These are phyloP conservation scores for Thielaviopsis populi DNA, from an alignment of 2,329 filamentous ascomycete genomes.

Conservation along the genomic window DNA sequence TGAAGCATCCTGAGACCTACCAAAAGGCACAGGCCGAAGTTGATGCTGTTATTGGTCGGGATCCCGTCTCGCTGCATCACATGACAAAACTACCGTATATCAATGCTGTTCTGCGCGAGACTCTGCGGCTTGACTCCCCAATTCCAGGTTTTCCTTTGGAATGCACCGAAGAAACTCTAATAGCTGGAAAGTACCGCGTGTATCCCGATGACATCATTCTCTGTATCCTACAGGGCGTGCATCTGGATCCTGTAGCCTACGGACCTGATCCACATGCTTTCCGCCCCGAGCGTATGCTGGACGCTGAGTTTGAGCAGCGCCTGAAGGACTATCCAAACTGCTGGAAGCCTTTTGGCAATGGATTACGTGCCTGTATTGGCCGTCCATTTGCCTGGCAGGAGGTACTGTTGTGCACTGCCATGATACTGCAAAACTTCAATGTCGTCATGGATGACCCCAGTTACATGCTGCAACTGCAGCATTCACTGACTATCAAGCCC, in stretches of 20 bases:
- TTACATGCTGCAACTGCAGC: conserved; percentile 41
- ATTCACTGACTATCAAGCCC: conserved; percentile 47
- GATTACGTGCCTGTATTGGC: conserved; percentile 55
- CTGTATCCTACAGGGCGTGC: conserved; percentile 37
- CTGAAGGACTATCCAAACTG: conserved; percentile 45
- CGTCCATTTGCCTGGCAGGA: conserved; percentile 64
- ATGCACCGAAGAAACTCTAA: conserved; percentile 37
- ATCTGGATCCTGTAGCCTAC: conserved; percentile 48
- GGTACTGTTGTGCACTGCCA: conserved; percentile 42
- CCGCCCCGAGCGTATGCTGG: conserved; percentile 56
- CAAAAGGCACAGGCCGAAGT: conserved; percentile 51
- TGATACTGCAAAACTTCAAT: conserved; percentile 58
- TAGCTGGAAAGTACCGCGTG: conserved; percentile 48
- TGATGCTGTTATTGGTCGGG: conserved; percentile 46
- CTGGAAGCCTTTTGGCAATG: conserved; percentile 65
- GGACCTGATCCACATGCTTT: conserved; percentile 52
- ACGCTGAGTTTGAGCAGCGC: conserved; percentile 47
- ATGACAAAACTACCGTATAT: conserved; percentile 51
- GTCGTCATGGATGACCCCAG: conserved; percentile 46
- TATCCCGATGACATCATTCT: conserved; percentile 35
- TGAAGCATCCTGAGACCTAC: conserved; percentile 46
- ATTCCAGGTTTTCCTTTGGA: conserved; percentile 38
- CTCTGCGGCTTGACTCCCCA: conserved; percentile 36
- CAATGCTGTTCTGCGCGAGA: conserved; percentile 49
- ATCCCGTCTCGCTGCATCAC: conserved; percentile 43